These are phyloP conservation scores for Scedosporium minutisporum DNA, from an alignment of 2,329 filamentous ascomycete species.

Conservation along the genomic window DNA sequence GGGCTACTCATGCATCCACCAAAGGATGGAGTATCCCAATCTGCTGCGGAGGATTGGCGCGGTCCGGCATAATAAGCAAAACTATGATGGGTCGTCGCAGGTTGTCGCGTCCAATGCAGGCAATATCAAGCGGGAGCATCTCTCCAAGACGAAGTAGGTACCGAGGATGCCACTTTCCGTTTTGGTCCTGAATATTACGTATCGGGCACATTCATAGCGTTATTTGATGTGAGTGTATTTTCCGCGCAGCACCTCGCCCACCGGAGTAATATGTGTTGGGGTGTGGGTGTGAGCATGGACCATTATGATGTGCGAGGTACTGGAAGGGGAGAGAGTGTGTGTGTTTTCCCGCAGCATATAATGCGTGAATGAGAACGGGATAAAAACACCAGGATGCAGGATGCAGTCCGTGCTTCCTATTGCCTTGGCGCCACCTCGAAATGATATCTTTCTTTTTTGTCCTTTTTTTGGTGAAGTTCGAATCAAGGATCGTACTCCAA, in stretches of 20 bases:
- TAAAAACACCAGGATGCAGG: not conserved
- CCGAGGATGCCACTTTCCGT: not conserved
- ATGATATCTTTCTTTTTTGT: not conserved
- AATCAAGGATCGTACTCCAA: too few species aligned
- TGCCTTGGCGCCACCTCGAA: not conserved
- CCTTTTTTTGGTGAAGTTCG: not conserved
- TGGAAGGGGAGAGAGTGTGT: not conserved
- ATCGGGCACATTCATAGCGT: too few species aligned
- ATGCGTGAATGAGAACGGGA: not conserved
- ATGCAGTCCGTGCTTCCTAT: not conserved
- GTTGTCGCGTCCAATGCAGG: not conserved
- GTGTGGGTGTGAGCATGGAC: not conserved
- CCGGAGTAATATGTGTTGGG: not conserved
- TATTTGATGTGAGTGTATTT: too few species aligned
- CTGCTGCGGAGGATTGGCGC: not conserved
- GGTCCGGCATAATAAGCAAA: conserved; percentile 1
- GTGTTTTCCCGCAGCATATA: not conserved
- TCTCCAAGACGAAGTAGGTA: not conserved
- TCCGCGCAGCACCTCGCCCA: not conserved
- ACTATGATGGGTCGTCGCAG: not conserved
- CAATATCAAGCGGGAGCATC: not conserved
- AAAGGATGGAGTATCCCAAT: not conserved
- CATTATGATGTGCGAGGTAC: not conserved
- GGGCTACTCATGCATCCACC: not conserved
- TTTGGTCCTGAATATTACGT: not conserved